These are phyloP conservation scores for Suillus hirtellus DNA, from an alignment of 768 basidiomycete genomes.

Conservation along the genomic window DNA sequence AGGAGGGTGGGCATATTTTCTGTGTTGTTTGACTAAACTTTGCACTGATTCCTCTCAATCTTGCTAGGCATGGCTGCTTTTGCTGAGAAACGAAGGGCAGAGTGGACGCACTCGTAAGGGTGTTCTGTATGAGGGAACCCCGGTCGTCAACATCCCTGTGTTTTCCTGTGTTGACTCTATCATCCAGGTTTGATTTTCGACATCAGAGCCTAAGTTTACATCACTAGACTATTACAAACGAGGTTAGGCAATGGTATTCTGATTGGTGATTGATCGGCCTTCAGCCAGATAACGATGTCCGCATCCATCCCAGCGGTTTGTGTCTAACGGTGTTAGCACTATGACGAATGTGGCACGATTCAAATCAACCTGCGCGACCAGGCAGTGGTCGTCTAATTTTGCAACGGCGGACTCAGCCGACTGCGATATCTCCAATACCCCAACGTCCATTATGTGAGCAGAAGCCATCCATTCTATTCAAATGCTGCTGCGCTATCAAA, in stretches of 20 bases:
- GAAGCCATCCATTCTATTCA: no score
- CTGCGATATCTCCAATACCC: no score
- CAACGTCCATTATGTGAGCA: no score
- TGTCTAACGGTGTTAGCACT: neutral
- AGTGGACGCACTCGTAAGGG: constrained; percentile 61
- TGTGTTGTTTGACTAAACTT: neutral
- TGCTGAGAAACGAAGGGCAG: constrained; percentile 87
- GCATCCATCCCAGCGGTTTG: neutral
- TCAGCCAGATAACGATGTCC: neutral
- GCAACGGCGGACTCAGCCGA: neutral
- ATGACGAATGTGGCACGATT: neutral
- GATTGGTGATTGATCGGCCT: neutral
- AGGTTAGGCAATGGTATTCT: neutral
- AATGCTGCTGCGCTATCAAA: no score
- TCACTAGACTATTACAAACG: neutral
- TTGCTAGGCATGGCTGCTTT: constrained; percentile 89
- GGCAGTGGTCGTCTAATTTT: neutral
- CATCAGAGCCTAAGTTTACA: neutral
- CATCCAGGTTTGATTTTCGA: neutral
- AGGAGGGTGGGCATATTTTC: constrained; percentile 68
- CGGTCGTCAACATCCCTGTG: neutral
- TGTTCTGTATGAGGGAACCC: neutral
- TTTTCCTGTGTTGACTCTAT: neutral
- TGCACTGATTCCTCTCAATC: constrained; percentile 11
- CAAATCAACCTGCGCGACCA: neutral